Evolutionary conservation across 1,284 basidiomycete genomes (phyloP), one percentile per base, ranked within the genome.

Genomic region (Ceratobasidium papillatum): DNA sequence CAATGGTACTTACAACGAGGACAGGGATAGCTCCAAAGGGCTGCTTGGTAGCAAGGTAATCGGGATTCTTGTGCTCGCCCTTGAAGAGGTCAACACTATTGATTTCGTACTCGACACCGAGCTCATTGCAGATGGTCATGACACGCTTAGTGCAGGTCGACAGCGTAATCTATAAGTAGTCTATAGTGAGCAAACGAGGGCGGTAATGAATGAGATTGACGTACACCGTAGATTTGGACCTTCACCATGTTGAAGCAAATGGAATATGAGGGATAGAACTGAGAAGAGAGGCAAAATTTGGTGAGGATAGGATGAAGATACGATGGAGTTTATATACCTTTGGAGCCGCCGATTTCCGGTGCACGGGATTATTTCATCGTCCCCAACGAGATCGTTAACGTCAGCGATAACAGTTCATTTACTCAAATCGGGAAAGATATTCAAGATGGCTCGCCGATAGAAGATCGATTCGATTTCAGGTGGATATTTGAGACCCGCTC

Each of bases 71-170:
- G 38, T 75, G 62, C 27, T 64, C 49, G 45, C 49, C 54, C 47
- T 75, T 69, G 34, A 47, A 22, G 17, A 75, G 3, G n/a, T 77
- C 65, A 22, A 77, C 62, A n/a, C 27, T 38, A 14, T 47, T 36
- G 34, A 77, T 36, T 25, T 56, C 58, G 25, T 65, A 75, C 1
- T 75, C 52, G 11, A 75, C 38, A 27, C 61, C 69, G 27, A 73
- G 54, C 63, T 77, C 76, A 25, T 62, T 58, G 45, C 65, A 52
- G 47, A 72, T 54, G 11, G 56, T n/a, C 22, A 51, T 41, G 49
- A 77, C 76, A 27, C 59, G 68, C 17, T 61, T 51, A 3, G 74
- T 77, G 68, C 74, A 77, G 1, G 74, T 68, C 3, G 76, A 75
- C 43, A 12, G 27, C 5, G 58, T 36, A n/a, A n/a, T 27, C 68